Percentiles rank a stretch among this genome's conserved stretches.
Conservation (phyloP, 1,284 basidiomycete genomes). For the Marasmius tenuissimus region DNA sequence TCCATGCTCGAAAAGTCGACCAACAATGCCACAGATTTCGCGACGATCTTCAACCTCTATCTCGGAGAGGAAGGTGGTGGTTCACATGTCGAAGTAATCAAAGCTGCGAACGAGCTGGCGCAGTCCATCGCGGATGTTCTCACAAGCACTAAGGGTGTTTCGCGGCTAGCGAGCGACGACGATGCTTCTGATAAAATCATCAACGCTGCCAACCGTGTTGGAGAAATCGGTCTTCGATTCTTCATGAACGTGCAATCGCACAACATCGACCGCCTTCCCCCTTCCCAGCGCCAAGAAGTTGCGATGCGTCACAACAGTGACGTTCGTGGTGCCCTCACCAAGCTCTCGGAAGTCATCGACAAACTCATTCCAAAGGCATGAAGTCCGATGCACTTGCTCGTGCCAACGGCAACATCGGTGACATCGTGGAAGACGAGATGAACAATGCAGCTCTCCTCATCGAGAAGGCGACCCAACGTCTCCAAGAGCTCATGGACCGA, state of each 20-base stretch:
- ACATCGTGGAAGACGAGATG: slow-evolving; percentile 98
- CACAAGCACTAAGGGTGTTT: slow-evolving; percentile 93
- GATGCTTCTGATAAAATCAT: slow-evolving; percentile 92
- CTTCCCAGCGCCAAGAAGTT: slow-evolving; percentile 79
- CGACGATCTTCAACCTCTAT: slow-evolving; percentile 91
- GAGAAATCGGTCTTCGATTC: slow-evolving; percentile 87
- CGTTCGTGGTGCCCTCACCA: slow-evolving; percentile 76
- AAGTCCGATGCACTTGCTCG: slow-evolving; percentile 72
- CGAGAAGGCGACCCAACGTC: slow-evolving; percentile 86
- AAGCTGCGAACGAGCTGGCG: slow-evolving; percentile 94
- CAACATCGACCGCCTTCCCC: slow-evolving; percentile 80
- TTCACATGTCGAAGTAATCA: slow-evolving; percentile 98
- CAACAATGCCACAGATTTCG: slow-evolving; percentile 95
- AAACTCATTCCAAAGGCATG: slow-evolving; percentile 78
- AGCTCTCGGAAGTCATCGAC: slow-evolving; percentile 88
- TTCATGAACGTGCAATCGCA: slow-evolving; percentile 97
- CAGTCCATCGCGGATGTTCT: slow-evolving; percentile 92
- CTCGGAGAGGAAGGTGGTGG: slow-evolving; percentile 88
- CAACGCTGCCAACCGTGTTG: slow-evolving; percentile 81
- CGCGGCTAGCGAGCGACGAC: slow-evolving; percentile 87
- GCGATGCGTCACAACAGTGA: slow-evolving; percentile 91
- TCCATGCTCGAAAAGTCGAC: slow-evolving; percentile 98
- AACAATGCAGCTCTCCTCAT: slow-evolving; percentile 90
- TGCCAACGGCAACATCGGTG: slow-evolving; percentile 92
- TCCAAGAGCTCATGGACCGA: slow-evolving; percentile 89